Percentiles rank a stretch among this genome's conserved stretches.
These are phyloP conservation scores for Aspergillus neoniger DNA, from an alignment of 2,329 filamentous ascomycete genomes.

Conservation along the genomic window DNA sequence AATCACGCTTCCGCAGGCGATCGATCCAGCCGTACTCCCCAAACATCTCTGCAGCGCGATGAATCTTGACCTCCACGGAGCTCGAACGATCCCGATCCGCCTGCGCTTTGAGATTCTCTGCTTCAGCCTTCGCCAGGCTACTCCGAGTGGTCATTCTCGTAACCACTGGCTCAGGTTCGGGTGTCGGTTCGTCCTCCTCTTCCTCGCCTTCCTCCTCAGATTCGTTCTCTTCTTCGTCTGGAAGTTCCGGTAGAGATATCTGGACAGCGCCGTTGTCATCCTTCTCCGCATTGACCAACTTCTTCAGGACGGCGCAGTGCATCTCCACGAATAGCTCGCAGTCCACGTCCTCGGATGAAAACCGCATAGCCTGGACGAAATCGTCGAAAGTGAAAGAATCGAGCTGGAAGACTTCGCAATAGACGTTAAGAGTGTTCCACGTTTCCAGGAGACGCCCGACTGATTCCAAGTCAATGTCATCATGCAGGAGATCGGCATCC, in stretches of 20 bases:
- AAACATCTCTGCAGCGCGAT: slow-evolving; percentile 72
- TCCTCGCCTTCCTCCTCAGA: slow-evolving; percentile 62
- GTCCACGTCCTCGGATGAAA: slow-evolving; percentile 70
- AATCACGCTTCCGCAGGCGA: slow-evolving; percentile 77
- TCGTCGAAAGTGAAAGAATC: slow-evolving; percentile 99
- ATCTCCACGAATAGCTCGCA: slow-evolving; percentile 88
- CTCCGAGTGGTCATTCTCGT: slow-evolving; percentile 76
- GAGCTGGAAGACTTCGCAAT: slow-evolving; percentile 88
- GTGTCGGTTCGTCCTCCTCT: slow-evolving; percentile 62
- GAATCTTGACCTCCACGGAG: slow-evolving; percentile 37
- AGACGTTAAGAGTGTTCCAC: slow-evolving; percentile 98
- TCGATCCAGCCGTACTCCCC: slow-evolving; percentile 80
- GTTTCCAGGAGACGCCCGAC: slow-evolving; percentile 85
- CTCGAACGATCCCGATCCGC: slow-evolving; percentile 52
- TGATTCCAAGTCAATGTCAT: slow-evolving; percentile 72
- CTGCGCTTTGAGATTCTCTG: slow-evolving; percentile 66
- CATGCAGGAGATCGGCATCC: slow-evolving; percentile 47
- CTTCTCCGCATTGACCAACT: slow-evolving; percentile 73
- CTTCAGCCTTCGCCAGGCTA: slow-evolving; percentile 79
- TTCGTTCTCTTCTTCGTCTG: slow-evolving; percentile 68
- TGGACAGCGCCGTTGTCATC: slow-evolving; percentile 75
- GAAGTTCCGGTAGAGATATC: slow-evolving; percentile 73
- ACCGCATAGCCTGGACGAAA: slow-evolving; percentile 82
- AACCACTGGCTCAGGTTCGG: slow-evolving; percentile 68
- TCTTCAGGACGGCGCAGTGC: slow-evolving; percentile 87